phyloP scores from a whole-genome alignment of 306 rosid species.

The Lotus japonicus region DNA sequence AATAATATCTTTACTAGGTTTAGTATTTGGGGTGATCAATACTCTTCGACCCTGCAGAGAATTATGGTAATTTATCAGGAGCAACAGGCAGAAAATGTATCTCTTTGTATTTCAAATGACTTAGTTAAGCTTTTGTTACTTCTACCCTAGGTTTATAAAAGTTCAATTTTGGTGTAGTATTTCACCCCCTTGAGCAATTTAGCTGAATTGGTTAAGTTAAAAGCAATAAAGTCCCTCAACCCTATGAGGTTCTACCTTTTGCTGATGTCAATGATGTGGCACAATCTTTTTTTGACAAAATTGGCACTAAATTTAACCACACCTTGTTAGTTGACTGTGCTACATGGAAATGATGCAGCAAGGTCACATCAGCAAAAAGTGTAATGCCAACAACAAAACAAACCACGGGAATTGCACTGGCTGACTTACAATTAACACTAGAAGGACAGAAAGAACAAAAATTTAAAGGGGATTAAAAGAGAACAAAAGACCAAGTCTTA shows the following conservation, averaged over 20 bases:
- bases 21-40: slow-evolving; percentile 72
- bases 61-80: slow-evolving; percentile 13
- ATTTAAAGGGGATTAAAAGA: neutral
- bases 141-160: neutral
- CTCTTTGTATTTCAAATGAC: neutral
- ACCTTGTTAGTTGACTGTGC: too few species aligned
- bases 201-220: too few species aligned
- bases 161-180: neutral
- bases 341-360: too few species aligned
- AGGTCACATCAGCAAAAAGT: too few species aligned
- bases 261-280: too few species aligned
- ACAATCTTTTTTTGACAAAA: too few species aligned
- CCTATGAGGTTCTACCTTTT: too few species aligned
- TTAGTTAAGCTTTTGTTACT: neutral
- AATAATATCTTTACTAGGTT: slow-evolving; percentile 73
- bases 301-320: too few species aligned
- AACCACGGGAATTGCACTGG: too few species aligned
- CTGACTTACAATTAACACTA: too few species aligned
- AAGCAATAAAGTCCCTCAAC: neutral
- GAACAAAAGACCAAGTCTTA: neutral
- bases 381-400: too few species aligned
- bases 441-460: too few species aligned
- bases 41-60: slow-evolving; percentile 71
- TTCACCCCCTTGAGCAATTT: neutral
- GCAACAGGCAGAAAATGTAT: slow-evolving; percentile 18